Evolutionary conservation across 2,329 filamentous ascomycete genomes (phyloP).

Genomic region (Botryotinia convoluta): DNA sequence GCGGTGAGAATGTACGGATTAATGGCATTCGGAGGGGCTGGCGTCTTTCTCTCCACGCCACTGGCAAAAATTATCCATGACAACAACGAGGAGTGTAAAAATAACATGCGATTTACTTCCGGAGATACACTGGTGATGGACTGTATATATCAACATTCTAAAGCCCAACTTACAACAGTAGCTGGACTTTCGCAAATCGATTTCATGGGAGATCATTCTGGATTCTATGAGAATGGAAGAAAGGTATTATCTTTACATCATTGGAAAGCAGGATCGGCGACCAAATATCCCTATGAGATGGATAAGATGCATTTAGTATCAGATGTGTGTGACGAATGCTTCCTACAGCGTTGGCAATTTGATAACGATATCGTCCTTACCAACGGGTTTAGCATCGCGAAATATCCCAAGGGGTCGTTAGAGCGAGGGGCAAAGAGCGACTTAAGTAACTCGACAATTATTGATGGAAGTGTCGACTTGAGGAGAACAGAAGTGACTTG

Average conservation of each 20-base stretch:
- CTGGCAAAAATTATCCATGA: constrained; percentile 32
- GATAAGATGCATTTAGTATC: constrained; percentile 37
- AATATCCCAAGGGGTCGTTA: constrained; percentile 35
- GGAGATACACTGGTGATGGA: constrained; percentile 38
- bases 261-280: constrained; percentile 35
- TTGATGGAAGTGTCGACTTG: constrained; percentile 28
- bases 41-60: constrained; percentile 34
- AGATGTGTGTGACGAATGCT: constrained; percentile 41
- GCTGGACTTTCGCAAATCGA: constrained; percentile 36
- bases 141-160: constrained; percentile 33
- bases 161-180: constrained; percentile 33
- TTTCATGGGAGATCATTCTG: constrained; percentile 35
- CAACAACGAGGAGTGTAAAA: constrained; percentile 32
- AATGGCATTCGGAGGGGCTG: constrained; percentile 38
- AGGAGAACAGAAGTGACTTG: constrained; percentile 44
- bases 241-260: constrained; percentile 36
- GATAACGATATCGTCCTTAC: constrained; percentile 44
- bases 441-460: neutral
- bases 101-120: constrained; percentile 32
- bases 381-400: constrained; percentile 47
- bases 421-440: neutral
- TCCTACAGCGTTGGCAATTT: constrained; percentile 47
- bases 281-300: constrained; percentile 35
- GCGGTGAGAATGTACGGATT: constrained; percentile 37
- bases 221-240: constrained; percentile 37